Evolutionary conservation across 2,329 filamentous ascomycete genomes (phyloP), one percentile per base, ranked within the genome.

Genomic region (Erysiphe pulchra): DNA sequence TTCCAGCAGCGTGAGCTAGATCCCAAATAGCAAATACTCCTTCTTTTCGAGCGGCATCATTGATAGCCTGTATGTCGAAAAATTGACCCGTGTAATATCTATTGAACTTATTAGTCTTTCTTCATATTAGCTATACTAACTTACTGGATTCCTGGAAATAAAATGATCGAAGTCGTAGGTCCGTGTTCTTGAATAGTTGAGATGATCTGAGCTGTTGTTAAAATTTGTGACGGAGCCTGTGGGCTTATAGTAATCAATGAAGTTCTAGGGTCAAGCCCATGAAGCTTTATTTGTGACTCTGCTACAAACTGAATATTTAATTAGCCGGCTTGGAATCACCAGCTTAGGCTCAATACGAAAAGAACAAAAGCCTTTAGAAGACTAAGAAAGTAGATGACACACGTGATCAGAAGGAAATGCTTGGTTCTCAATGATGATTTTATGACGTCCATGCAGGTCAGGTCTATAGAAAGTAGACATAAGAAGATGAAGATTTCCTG

Each of bases 361-460:
- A 2, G n/a, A 12, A 28, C 12, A 2, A 38, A 14, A 2, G 31
- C 12, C 16, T 20, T 2, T n/a, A 36, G 18, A 32, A 45, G 13
- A n/a, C n/a, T 34, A 28, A 46, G 32, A 48, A 47, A 47, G 47
- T 36, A 28, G 32, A n/a, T 17, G 40, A 56, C 69, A 53, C 68
- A 82, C 78, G 63, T 84, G 78, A 59, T 87, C 81, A 59, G 77
- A 82, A 0, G 81, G 81, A 55, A 87, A 87, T 0, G 81, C 80
- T 57, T 83, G 85, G 50, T 72, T 74, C 59, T 87, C 81, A 30
- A 86, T 67, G 48, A 86, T 78, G 51, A 87, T 80, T 61, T 83
- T 85, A 59, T 76, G 78, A 46, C 59, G 59, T 17, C 62, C 61
- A 36, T 61, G 61, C 62, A 69, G 52, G 8, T 72, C 75, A 0